phyloP scores from a whole-genome alignment of 78 protist species.

The Dictyostelium brefeldianum region DNA sequence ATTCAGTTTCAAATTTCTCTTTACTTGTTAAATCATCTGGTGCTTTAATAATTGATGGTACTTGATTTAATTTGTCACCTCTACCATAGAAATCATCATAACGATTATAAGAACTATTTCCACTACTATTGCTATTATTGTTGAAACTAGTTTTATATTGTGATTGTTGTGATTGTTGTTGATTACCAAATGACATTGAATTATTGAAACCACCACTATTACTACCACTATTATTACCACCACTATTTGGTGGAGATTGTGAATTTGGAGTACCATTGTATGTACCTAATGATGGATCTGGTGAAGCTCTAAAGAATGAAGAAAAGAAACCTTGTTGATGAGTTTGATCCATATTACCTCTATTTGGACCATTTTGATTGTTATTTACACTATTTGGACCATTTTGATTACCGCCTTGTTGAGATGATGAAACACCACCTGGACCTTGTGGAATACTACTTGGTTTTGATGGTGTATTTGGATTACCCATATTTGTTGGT shows the following conservation, averaged over 20 bases:
- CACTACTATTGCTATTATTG: not conserved
- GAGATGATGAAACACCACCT: not conserved
- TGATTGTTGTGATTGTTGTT: not conserved
- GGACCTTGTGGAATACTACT: slow-evolving; percentile 2
- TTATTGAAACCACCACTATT: not conserved
- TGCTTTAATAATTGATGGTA: slow-evolving; percentile 73
- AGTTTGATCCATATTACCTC: not conserved
- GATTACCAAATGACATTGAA: not conserved
- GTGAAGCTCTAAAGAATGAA: slow-evolving; percentile 1
- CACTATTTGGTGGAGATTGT: not conserved
- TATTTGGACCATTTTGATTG: not conserved
- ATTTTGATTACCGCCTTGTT: not conserved
- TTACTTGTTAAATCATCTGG: slow-evolving; percentile 26
- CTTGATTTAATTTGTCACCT: slow-evolving; percentile 37
- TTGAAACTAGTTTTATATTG: not conserved
- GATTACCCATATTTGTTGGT: slow-evolving; percentile 5
- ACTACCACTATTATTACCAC: not conserved
- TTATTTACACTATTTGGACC: not conserved
- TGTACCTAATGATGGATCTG: slow-evolving; percentile 10
- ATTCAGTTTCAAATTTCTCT: slow-evolving; percentile 79
- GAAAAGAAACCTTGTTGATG: slow-evolving; percentile 34
- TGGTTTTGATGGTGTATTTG: not conserved
- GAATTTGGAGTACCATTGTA: not conserved
- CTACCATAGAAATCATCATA: slow-evolving; percentile 47
- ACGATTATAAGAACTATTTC: not conserved